Conservation (phyloP, 345 rosid genomes). For the thale cress (Arabidopsis thaliana) region DNA sequence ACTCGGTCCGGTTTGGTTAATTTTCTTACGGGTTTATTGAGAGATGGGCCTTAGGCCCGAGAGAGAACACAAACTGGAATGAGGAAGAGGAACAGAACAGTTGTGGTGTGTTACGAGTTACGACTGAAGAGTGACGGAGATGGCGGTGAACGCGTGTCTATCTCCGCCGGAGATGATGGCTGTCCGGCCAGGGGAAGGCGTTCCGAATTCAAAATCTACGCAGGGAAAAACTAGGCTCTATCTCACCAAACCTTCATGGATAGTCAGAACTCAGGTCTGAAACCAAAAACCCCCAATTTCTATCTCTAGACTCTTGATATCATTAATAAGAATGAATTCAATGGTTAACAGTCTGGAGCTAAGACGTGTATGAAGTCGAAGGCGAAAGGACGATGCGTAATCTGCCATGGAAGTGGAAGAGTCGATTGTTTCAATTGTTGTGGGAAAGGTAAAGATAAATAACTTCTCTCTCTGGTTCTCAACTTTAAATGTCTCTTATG, state of each 20-base stretch:
- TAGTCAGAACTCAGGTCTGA: slow-evolving; percentile 73
- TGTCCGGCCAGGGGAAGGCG: slow-evolving; percentile 31
- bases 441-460: slow-evolving; percentile 58
- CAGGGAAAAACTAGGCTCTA: slow-evolving; percentile 41
- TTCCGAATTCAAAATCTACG: slow-evolving; percentile 20
- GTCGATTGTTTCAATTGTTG: slow-evolving; percentile 64
- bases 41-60: slow-evolving; percentile 29
- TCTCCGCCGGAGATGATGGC: slow-evolving; percentile 22
- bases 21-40: no score
- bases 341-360: slow-evolving; percentile 56
- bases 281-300: neutral
- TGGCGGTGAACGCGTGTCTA: slow-evolving; percentile 42
- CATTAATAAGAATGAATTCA: neutral
- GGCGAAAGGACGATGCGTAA: slow-evolving; percentile 66
- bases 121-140: slow-evolving; percentile 23
- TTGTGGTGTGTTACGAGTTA: neutral
- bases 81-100: neutral
- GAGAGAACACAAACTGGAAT: neutral
- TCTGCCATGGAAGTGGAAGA: slow-evolving; percentile 73
- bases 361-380: slow-evolving; percentile 48
- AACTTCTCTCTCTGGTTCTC: slow-evolving; percentile 1
- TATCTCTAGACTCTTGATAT: neutral
- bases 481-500: neutral
- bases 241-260: slow-evolving; percentile 69
- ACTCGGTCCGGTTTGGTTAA: neutral